These are phyloP conservation scores for Metarhizium humberi DNA, from an alignment of 2,329 filamentous ascomycete species.

Conservation along the genomic window DNA sequence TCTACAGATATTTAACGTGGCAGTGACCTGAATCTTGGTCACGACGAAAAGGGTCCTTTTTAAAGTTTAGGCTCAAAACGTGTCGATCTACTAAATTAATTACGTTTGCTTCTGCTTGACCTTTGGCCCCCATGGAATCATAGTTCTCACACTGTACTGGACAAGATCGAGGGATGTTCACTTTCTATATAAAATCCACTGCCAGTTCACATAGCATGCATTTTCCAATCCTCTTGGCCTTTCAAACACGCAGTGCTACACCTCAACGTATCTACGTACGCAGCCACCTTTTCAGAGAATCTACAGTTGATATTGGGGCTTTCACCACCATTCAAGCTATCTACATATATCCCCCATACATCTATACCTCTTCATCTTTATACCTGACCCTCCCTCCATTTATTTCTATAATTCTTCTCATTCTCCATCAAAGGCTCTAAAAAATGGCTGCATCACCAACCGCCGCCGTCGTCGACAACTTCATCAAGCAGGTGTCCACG, in stretches of 20 bases:
- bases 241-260: neutral
- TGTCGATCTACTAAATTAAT: too few species aligned
- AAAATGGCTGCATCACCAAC: neutral
- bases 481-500: neutral
- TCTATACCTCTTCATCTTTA: neutral
- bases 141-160: too few species aligned
- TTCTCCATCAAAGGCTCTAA: neutral
- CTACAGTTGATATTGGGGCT: neutral
- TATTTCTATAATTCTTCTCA: neutral
- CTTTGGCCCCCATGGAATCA: too few species aligned
- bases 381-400: too few species aligned
- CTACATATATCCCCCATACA: neutral
- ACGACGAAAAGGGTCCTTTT: too few species aligned
- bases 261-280: neutral
- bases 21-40: too few species aligned
- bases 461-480: neutral
- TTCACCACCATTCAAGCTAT: neutral
- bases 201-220: too few species aligned
- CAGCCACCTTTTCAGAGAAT: neutral
- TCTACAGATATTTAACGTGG: too few species aligned
- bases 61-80: too few species aligned
- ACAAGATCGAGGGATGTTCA: too few species aligned
- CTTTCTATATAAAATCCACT: too few species aligned
- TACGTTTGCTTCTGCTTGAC: too few species aligned
- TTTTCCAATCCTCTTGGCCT: neutral